Base-by-base conservation (phyloP, 371 early-diverging fungal genomes). In the Smittium mucronatum region DNA sequence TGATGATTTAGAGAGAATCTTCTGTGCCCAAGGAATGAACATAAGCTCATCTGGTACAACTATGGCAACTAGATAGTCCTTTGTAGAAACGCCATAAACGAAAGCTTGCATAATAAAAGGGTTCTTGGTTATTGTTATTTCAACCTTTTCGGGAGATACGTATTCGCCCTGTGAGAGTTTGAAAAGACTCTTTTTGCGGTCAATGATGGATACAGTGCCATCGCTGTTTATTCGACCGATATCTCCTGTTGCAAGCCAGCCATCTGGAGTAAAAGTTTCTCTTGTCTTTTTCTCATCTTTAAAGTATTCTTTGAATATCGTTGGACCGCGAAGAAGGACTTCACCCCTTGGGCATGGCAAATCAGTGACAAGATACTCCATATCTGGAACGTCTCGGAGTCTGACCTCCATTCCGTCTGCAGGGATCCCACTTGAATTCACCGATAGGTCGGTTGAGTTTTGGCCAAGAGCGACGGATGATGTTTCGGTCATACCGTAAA, bases 141-240 rank as follows among this genome's bases (percentile, higher is more conserved):
- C 98, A 60, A 98, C 85, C 77, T 93, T 93, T 78, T 99, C 99
- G 1, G 96, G 95, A 0, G 95, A 93, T 71, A 99, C 87, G 80
- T 95, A 98, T 81, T 99, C 99, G 68, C 97, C 95, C 75, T 92
- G 93, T 0, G 91, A 83, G 67, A 94, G 81, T 82, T 99, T 99
- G 82, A 99, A 94, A 58, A 97, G 93, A 71, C 95, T 93, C 84
- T 98, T 98, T 73, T 91, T 88, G 31, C 99, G 84, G 80, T 98
- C 99, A 72, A 97, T 88, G 73, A 98, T 89, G 15, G 76, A 77
- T n/a, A 93, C 69, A n/a, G 74, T 73, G 35, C 89, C 91, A 58
- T 86, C 81, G 31, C 74, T 76, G 74, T 88, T 86, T 75, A 92
- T 81, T 76, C 82, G 72, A 63, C 93, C 99, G 74, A 99, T 88